A percentile compares a stretch with the other conserved stretches of the same genome.
Evolutionary conservation across 139 green algal species (phyloP).

Genomic region (Chlamydomonas urium): DNA sequence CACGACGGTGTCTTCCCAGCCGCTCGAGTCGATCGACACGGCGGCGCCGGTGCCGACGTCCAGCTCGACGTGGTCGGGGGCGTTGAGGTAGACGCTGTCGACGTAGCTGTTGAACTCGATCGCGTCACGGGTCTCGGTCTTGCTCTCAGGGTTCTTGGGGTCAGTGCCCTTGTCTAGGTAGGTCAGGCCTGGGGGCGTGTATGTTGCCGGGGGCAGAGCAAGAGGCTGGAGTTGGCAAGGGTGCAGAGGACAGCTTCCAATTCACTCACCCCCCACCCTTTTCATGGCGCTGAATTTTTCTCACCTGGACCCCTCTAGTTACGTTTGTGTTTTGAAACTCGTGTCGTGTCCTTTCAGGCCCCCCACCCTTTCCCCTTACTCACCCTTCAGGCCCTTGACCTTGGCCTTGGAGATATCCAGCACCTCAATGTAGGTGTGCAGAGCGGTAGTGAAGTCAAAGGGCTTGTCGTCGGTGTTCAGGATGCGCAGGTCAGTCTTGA

Average conservation of each 20-base stretch:
- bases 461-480: slow-evolving; percentile 78
- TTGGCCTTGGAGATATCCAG: slow-evolving; percentile 63
- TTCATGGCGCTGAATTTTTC: too few species aligned
- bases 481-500: slow-evolving; percentile 75
- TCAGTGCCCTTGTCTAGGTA: slow-evolving; percentile 87
- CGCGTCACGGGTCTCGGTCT: slow-evolving; percentile 58
- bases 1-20: slow-evolving; percentile 61
- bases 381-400: slow-evolving; percentile 58
- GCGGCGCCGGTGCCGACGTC: slow-evolving; percentile 40
- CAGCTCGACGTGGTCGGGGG: slow-evolving; percentile 71
- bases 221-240: neutral
- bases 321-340: too few species aligned
- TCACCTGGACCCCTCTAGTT: too few species aligned
- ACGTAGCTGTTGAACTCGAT: slow-evolving; percentile 54
- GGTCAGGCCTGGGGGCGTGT: slow-evolving; percentile 49
- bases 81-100: slow-evolving; percentile 76
- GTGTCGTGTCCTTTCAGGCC: too few species aligned
- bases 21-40: slow-evolving; percentile 43
- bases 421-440: slow-evolving; percentile 96
- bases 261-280: too few species aligned
- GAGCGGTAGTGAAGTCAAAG: slow-evolving; percentile 90
- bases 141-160: slow-evolving; percentile 65
- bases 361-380: too few species aligned
- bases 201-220: neutral
- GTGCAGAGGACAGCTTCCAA: too few species aligned